Percentiles rank a stretch among this genome's conserved stretches.
Evolutionary conservation across 306 rosid genomes (phyloP).

Genomic region (Biancaea sappan): DNA sequence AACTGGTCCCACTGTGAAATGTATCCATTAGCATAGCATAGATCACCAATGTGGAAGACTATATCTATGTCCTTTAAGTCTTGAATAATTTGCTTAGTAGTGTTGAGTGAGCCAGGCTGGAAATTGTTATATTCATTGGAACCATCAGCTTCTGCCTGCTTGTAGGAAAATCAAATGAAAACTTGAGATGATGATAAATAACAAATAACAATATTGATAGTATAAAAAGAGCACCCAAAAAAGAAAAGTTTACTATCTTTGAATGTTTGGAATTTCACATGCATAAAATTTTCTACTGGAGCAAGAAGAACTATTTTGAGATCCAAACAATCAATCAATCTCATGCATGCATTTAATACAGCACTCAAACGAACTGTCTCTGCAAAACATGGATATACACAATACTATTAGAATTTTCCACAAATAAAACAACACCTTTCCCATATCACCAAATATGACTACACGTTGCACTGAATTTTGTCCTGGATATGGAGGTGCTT

Average conservation of each 20-base stretch:
- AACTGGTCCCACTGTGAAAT: slow-evolving; percentile 97
- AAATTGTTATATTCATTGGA: slow-evolving; percentile 90
- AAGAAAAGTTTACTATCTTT: no score
- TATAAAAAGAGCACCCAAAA: background rate
- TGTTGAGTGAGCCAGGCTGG: slow-evolving; percentile 83
- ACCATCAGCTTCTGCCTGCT: slow-evolving; percentile 93
- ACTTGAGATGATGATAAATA: slow-evolving; percentile 9
- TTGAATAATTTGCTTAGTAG: slow-evolving; percentile 70
- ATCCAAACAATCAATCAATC: slow-evolving; percentile 13
- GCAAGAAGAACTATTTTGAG: slow-evolving; percentile 22
- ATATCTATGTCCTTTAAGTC: slow-evolving; percentile 78
- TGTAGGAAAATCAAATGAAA: slow-evolving; percentile 22
- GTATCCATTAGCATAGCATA: slow-evolving; percentile 89
- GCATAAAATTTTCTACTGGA: no score
- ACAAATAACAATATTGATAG: slow-evolving; percentile 7
- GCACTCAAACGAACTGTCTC: background rate
- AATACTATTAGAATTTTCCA: background rate
- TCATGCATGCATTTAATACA: background rate
- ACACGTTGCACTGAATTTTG: slow-evolving; percentile 87
- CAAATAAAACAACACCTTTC: slow-evolving; percentile 65
- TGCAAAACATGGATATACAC: slow-evolving; percentile 2
- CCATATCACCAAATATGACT: slow-evolving; percentile 94
- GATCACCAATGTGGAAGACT: slow-evolving; percentile 94
- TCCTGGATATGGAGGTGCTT: slow-evolving; percentile 92
- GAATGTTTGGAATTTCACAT: no score